Percentiles rank a stretch among this genome's conserved stretches.
Evolutionary conservation across 2,329 filamentous ascomycete genomes (phyloP).

Genomic region (Tolypocladium nubicola): DNA sequence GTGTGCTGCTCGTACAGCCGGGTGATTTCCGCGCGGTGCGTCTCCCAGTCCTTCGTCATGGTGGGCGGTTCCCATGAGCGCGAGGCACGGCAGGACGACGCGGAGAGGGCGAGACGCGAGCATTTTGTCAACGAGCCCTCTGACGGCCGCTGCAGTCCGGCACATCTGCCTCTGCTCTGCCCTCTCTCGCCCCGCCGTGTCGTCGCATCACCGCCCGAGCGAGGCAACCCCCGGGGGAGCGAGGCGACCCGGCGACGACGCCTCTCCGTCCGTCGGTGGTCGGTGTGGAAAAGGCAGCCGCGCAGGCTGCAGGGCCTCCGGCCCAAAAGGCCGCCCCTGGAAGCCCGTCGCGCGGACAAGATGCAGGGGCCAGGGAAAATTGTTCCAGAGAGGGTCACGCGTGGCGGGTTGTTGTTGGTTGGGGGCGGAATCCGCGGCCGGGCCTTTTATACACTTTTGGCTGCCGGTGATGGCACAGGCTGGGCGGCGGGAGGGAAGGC

Average conservation of each 20-base stretch:
- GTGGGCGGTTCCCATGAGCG: neutral
- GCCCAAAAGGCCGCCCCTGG: neutral
- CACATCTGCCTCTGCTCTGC: neutral
- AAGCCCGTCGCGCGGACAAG: neutral
- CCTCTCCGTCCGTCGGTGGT: neutral
- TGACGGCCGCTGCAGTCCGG: neutral
- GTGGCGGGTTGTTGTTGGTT: neutral
- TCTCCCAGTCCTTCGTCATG: slow-evolving; percentile 21
- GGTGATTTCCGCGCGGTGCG: slow-evolving; percentile 23
- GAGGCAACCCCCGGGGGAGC: neutral
- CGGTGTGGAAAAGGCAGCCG: no score
- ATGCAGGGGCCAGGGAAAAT: neutral
- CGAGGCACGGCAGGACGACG: neutral
- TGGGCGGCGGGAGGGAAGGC: neutral
- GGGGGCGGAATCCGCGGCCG: neutral
- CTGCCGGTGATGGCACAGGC: neutral
- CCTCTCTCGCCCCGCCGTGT: neutral
- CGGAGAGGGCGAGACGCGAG: neutral
- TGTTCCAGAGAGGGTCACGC: neutral
- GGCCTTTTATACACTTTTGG: neutral
- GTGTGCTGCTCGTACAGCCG: slow-evolving; percentile 29
- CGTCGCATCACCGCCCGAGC: neutral
- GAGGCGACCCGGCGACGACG: neutral
- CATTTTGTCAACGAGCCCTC: neutral
- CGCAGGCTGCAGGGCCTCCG: neutral